Evolutionary conservation across 768 basidiomycete species (phyloP), one percentile per base, ranked within the genome.

Genomic region (Porphyrellus cyaneotinctus): DNA sequence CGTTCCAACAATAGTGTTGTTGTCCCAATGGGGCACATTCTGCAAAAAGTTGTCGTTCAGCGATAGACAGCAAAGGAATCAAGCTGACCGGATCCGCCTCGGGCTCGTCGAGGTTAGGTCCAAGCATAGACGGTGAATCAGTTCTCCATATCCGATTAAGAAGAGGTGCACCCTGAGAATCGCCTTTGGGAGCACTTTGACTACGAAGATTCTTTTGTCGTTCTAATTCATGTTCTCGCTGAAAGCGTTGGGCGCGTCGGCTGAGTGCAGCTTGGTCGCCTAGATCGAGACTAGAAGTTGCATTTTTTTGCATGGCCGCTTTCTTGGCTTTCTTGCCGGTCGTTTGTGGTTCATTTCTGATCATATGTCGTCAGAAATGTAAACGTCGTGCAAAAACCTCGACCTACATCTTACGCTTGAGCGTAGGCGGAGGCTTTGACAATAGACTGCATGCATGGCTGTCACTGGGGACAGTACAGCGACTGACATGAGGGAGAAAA

Each of bases 11-110:
- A 99, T 97, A 8, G 95, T 97, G 70, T 85, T 79, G 53, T 84
- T 84, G 74, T 99, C 97, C 97, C 97, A 99, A 66, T 95, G 87
- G 48, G 93, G 86, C 10, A 95, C 94, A 62, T 95, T 95, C 95
- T 98, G 60, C 7, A 33, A 39, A 39, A 44, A 30, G n/a, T 30
- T 33, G 22, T 64, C 17, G 30, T 53, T 43, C 51, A 44, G 44
- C 32, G 36, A 58, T 43, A 42, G 51, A 1, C 41, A 9, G 32
- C 14, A 20, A 23, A 32, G 9, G 26, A 22, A 37, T 22, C 32
- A 45, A 44, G 76, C 85, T 38, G 63, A 90, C 87, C 53, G 84
- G 81, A 65, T 86, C 81, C 50, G 77, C 83, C 66, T 87, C 87
- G 17, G 87, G 86, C 57, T 88, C 86, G 63, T 88, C 87, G 33